A percentile compares a stretch with the other conserved stretches of the same genome.
These are phyloP conservation scores for Citeromyces siamensis DNA, from an alignment of 1,139 yeast species.

Conservation along the genomic window DNA sequence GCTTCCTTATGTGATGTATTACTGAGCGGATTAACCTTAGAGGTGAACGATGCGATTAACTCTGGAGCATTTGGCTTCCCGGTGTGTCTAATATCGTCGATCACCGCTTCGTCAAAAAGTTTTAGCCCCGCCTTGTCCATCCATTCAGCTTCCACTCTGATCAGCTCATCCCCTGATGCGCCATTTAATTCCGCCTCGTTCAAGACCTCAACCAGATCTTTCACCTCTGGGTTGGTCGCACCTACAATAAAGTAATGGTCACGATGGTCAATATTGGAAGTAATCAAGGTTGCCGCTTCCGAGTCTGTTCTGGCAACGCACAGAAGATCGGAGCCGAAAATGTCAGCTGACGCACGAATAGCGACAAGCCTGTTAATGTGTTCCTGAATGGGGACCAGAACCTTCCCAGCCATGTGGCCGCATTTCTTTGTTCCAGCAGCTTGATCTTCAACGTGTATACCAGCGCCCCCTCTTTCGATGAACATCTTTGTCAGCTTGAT, in stretches of 20 bases:
- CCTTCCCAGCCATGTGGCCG: slow-evolving; percentile 98
- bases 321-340: slow-evolving; percentile 75
- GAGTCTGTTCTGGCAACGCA: slow-evolving; percentile 95
- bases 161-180: slow-evolving; percentile 57
- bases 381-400: slow-evolving; percentile 93
- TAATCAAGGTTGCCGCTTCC: slow-evolving; percentile 91
- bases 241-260: slow-evolving; percentile 93
- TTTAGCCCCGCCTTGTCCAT: slow-evolving; percentile 70
- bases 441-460: slow-evolving; percentile 97
- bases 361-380: slow-evolving; percentile 91
- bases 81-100: slow-evolving; percentile 58
- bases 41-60: slow-evolving; percentile 53
- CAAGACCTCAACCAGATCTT: slow-evolving; percentile 66
- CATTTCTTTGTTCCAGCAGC: slow-evolving; percentile 98
- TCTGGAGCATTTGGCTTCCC: slow-evolving; percentile 48
- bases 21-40: slow-evolving; percentile 63
- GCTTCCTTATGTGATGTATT: slow-evolving; percentile 75
- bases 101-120: slow-evolving; percentile 85
- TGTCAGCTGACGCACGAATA: slow-evolving; percentile 92
- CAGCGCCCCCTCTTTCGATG: slow-evolving; percentile 98
- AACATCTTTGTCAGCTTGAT: slow-evolving; percentile 93
- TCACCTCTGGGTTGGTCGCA: slow-evolving; percentile 70
- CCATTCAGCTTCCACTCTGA: slow-evolving; percentile 77
- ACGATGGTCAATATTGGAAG: slow-evolving; percentile 88
- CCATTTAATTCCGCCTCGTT: slow-evolving; percentile 73